These are phyloP conservation scores for Kwoniella europaea DNA, from an alignment of 768 basidiomycete genomes.

Conservation along the genomic window DNA sequence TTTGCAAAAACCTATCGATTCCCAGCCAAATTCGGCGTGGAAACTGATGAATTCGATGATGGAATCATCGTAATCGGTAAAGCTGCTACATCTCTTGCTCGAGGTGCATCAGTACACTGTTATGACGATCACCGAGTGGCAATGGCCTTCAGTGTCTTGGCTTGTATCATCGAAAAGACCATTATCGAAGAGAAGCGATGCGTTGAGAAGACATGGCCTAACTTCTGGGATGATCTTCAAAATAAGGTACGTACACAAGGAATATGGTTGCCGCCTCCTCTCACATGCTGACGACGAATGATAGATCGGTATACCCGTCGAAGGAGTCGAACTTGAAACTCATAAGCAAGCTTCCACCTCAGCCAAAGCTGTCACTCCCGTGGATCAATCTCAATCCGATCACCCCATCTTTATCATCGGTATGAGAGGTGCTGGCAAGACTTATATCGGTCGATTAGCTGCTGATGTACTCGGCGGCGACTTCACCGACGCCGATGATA, in stretches of 20 bases:
- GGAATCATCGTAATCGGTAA: conserved; percentile 88
- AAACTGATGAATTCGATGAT: conserved; percentile 88
- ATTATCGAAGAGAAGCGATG: conserved; percentile 94
- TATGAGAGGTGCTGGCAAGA: conserved; percentile 97
- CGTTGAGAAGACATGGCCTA: conserved; percentile 99
- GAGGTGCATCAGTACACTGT: conserved; percentile 84
- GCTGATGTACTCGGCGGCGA: conserved; percentile 73
- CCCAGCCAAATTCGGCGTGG: conserved; percentile 89
- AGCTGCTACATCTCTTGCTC: conserved; percentile 67
- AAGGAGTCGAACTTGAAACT: conserved; percentile 78
- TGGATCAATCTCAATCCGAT: conserved; percentile 33
- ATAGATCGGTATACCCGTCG: conserved; percentile 85
- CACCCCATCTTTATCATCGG: conserved; percentile 75
- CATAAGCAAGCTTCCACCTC: conserved; percentile 60
- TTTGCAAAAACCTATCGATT: not conserved
- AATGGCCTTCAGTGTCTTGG: conserved; percentile 94
- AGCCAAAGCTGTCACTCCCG: conserved; percentile 59
- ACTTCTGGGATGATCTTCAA: conserved; percentile 98
- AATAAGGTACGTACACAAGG: conserved; percentile 71
- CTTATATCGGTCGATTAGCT: conserved; percentile 79
- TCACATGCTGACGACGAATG: not conserved
- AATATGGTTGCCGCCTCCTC: not conserved
- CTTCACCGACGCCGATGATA: conserved; percentile 81
- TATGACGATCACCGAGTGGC: conserved; percentile 99
- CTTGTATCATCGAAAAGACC: conserved; percentile 72